A percentile compares a stretch with the other conserved stretches of the same genome.
Conservation (phyloP, 2,329 filamentous ascomycete species). For the Lasiodiplodia sp. region DNA sequence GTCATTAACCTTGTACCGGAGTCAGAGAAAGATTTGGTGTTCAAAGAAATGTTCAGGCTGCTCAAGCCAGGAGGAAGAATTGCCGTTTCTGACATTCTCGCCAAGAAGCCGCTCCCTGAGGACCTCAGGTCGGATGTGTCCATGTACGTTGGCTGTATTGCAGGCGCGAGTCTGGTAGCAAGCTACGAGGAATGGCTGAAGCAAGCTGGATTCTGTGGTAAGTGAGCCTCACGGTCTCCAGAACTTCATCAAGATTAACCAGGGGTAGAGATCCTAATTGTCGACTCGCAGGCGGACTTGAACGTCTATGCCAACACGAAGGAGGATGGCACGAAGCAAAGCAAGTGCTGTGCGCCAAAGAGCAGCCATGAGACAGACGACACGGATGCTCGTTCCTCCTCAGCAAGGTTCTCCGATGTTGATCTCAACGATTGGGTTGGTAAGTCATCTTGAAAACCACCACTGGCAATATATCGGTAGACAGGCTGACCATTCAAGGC, state of each 20-base stretch:
- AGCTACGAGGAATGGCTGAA: constrained; percentile 62
- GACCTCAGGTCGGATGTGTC: constrained; percentile 58
- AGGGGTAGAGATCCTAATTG: not conserved
- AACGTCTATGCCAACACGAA: not conserved
- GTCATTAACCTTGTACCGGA: constrained; percentile 41
- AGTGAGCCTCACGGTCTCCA: not conserved
- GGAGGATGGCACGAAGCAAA: not conserved
- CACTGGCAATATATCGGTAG: too few relatives aligned
- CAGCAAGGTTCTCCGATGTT: not conserved
- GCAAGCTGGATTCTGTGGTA: constrained; percentile 31
- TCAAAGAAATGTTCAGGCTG: constrained; percentile 65
- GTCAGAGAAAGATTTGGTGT: constrained; percentile 45
- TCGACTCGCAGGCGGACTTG: not conserved
- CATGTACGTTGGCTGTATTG: constrained; percentile 67
- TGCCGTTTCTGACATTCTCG: constrained; percentile 67
- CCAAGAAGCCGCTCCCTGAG: constrained; percentile 57
- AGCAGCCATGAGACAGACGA: not conserved
- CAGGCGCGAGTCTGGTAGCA: constrained; percentile 61
- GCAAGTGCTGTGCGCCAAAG: not conserved
- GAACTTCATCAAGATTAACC: too few relatives aligned
- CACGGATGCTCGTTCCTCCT: not conserved
- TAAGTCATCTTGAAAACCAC: not conserved
- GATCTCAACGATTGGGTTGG: not conserved
- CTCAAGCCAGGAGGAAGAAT: constrained; percentile 65
- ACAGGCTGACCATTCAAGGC: too few relatives aligned